Percentiles rank a stretch among this genome's conserved stretches.
Conservation (phyloP, 2,329 filamentous ascomycete genomes). For the Diplodia scrobiculata region DNA sequence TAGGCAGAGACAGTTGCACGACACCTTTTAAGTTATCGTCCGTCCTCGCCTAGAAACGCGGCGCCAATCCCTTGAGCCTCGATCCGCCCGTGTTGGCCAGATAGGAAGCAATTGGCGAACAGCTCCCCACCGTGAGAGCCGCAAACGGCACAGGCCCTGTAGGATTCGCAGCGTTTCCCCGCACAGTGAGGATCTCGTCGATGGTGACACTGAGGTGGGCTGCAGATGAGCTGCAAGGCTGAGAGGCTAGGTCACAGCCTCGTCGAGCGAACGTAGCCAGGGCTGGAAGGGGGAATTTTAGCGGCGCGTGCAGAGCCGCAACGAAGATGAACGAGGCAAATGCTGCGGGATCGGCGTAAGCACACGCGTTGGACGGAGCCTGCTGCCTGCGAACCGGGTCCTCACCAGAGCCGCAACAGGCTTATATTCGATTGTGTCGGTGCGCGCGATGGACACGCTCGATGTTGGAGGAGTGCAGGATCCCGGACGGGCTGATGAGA, state of each 20-base stretch:
- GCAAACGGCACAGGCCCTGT: not conserved
- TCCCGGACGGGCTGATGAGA: conserved; percentile 1
- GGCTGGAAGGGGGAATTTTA: not conserved
- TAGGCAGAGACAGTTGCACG: not conserved
- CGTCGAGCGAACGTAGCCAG: not conserved
- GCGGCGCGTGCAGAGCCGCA: not conserved
- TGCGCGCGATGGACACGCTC: not conserved
- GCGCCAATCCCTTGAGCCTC: not conserved
- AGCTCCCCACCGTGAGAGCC: not conserved
- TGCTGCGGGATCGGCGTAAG: conserved; percentile 13
- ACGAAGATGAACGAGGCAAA: not conserved
- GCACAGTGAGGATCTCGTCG: not conserved
- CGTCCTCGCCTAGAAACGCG: not conserved
- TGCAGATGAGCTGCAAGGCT: not conserved
- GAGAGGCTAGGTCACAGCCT: conserved; percentile 9
- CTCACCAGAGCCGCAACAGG: not conserved
- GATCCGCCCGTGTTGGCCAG: not conserved
- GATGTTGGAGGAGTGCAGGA: not conserved
- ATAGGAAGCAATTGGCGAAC: not conserved
- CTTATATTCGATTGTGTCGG: not conserved
- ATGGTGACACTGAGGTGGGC: not conserved
- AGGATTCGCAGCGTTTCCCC: not conserved
- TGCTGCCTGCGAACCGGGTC: not conserved
- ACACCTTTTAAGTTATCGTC: not conserved
- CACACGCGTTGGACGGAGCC: not conserved